Percentiles rank a stretch among this genome's conserved stretches.
Conservation (phyloP, 2,329 filamentous ascomycete genomes). For the Beauveria sp. region DNA sequence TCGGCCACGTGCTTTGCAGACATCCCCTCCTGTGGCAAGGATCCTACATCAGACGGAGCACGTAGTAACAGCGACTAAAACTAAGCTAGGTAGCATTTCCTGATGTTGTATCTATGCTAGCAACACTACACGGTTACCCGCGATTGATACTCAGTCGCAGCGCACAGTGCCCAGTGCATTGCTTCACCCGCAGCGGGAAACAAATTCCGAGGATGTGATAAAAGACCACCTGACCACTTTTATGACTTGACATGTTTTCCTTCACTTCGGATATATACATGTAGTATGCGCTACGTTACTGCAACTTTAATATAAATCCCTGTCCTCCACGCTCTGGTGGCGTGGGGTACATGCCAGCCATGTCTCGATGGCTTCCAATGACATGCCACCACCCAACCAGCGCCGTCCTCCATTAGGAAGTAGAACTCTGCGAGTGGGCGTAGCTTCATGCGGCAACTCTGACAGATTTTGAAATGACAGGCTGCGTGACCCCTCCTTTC, state of each 20-base stretch:
- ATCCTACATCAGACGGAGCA: not conserved
- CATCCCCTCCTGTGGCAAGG: not conserved
- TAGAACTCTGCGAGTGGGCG: not conserved
- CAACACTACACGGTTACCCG: no score
- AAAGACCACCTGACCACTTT: not conserved
- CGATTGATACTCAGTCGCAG: not conserved
- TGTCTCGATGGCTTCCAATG: not conserved
- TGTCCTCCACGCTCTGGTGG: not conserved
- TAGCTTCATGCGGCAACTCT: not conserved
- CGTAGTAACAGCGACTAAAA: not conserved
- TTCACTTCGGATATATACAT: not conserved
- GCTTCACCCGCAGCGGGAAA: not conserved
- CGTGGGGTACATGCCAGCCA: conserved; percentile 2
- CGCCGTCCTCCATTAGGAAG: conserved; percentile 6
- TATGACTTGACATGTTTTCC: not conserved
- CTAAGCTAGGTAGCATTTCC: not conserved
- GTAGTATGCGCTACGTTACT: conserved; percentile 9
- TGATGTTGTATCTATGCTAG: not conserved
- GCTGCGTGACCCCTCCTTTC: not conserved
- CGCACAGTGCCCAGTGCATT: no score
- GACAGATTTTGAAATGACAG: not conserved
- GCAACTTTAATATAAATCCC: conserved; percentile 3
- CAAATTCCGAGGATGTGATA: no score
- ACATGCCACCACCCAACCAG: not conserved
- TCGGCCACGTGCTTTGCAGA: no score